Conservation (phyloP, 169 alveolate species). For the Sarcocystis neurona region DNA sequence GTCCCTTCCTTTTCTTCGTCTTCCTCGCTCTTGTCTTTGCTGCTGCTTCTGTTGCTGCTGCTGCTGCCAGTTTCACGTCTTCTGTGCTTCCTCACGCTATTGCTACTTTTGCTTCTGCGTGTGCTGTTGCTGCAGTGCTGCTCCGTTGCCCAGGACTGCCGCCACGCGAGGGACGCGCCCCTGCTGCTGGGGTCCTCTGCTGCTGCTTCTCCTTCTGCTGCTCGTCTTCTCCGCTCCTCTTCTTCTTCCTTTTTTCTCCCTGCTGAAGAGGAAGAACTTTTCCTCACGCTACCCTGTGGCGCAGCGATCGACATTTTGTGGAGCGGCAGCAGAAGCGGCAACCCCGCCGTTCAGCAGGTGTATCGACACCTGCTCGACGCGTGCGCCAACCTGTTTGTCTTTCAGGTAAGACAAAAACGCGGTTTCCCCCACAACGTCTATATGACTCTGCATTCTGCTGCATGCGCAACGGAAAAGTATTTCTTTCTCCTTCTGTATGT, state of each 20-base stretch:
- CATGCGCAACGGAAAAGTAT: not conserved
- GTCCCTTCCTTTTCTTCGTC: not conserved
- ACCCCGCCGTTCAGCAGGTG: constrained; percentile 55
- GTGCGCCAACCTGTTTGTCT: constrained; percentile 59
- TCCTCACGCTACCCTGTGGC: constrained; percentile 43
- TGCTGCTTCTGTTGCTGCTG: too few relatives aligned
- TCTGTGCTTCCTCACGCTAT: not conserved
- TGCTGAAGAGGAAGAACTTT: not conserved
- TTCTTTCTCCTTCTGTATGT: not conserved
- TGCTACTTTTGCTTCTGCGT: not conserved
- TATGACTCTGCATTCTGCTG: constrained; percentile 26
- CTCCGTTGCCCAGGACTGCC: too few relatives aligned
- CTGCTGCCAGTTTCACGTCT: too few relatives aligned
- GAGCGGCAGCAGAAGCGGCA: constrained; percentile 56
- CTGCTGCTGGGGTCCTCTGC: too few relatives aligned
- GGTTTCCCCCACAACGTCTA: not conserved
- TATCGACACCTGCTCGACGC: constrained; percentile 52
- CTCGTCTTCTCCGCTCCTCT: not conserved
- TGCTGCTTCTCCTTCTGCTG: not conserved
- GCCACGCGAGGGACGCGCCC: too few relatives aligned
- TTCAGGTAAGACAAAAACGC: constrained; percentile 36
- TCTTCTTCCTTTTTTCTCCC: not conserved
- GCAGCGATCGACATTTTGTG: constrained; percentile 47
- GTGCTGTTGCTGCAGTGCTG: too few relatives aligned
- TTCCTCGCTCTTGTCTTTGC: not conserved